Percentiles rank a stretch among this genome's conserved stretches.
Evolutionary conservation across 345 rosid genomes (phyloP).

Genomic region (Brassica napus): Da-Ae NC_063444.1:25801501-25802000

Average conservation of each 20-base stretch:
- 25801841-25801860: constrained; percentile 44
- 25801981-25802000: constrained; percentile 68
- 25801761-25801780: constrained; percentile 51
- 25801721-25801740: constrained; percentile 81
- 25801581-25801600: constrained; percentile 79
- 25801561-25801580: constrained; percentile 6
- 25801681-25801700: constrained; percentile 86
- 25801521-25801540: background rate
- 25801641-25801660: constrained; percentile 89
- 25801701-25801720: constrained; percentile 92
- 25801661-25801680: constrained; percentile 67
- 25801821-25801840: constrained; percentile 61
- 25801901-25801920: constrained; percentile 64
- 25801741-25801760: constrained; percentile 58
- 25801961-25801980: constrained; percentile 50
- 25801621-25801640: constrained; percentile 75
- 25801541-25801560: background rate
- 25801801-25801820: constrained; percentile 59
- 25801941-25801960: constrained; percentile 41
- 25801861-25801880: constrained; percentile 39
- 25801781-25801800: constrained; percentile 65
- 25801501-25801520: background rate
- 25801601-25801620: constrained; percentile 92
- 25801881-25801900: constrained; percentile 50
- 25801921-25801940: constrained; percentile 54